These are phyloP conservation scores for Elaeagnus macrophylla DNA, from an alignment of 306 rosid genomes.

Conservation along the genomic window DNA sequence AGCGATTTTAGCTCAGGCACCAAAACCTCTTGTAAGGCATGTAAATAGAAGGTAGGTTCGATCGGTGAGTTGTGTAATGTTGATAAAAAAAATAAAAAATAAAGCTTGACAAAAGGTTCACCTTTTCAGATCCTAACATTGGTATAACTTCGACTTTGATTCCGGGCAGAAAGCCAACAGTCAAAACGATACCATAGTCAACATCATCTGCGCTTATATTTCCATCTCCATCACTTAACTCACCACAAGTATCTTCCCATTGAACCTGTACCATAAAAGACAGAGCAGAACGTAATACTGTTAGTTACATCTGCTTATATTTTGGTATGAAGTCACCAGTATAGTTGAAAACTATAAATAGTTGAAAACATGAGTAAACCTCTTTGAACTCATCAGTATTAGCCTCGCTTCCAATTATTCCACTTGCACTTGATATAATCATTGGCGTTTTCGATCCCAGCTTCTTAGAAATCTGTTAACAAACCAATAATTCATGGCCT, in stretches of 20 bases:
- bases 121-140: conserved; percentile 26
- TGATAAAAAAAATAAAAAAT: too few species aligned
- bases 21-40: too few species aligned
- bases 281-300: neutral
- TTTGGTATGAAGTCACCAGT: neutral
- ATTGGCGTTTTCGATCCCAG: conserved; percentile 44
- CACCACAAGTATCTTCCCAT: conserved; percentile 22
- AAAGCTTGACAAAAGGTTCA: neutral
- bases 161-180: conserved; percentile 65
- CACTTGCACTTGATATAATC: conserved; percentile 40
- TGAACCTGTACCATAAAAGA: conserved; percentile 17
- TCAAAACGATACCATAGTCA: conserved; percentile 52
- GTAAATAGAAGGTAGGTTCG: too few species aligned
- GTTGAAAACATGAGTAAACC: conserved; percentile 24
- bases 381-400: conserved; percentile 46
- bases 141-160: conserved; percentile 60
- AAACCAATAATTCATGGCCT: neutral
- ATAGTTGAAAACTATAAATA: neutral
- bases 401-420: conserved; percentile 62
- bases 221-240: conserved; percentile 16
- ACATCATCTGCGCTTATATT: conserved; percentile 4
- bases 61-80: too few species aligned
- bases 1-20: too few species aligned
- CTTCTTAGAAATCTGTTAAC: conserved; percentile 28
- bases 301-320: neutral